Evolutionary conservation across 2,329 filamentous ascomycete genomes (phyloP).

Genomic region (Juglanconis sp.): DNA sequence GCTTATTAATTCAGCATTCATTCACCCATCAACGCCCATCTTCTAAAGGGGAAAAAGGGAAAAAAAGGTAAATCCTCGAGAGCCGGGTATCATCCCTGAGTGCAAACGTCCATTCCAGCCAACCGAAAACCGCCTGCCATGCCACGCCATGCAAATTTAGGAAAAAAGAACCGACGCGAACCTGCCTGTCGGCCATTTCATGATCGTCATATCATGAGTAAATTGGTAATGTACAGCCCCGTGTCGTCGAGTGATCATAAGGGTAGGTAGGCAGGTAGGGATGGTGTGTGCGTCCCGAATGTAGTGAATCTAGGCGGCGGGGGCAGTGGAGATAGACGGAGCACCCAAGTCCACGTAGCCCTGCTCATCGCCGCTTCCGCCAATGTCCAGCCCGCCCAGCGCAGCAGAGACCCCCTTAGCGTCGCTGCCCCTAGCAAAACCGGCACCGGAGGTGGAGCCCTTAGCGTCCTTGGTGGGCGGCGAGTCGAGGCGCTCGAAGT

Average conservation of each 20-base stretch:
- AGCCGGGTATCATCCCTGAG: slow-evolving; percentile 3
- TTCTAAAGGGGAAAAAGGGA: background rate
- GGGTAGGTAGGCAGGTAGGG: background rate
- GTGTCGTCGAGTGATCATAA: background rate
- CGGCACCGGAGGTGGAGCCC: background rate
- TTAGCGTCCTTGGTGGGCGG: slow-evolving; percentile 32
- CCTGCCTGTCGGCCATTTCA: background rate
- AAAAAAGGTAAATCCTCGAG: background rate
- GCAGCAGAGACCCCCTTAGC: slow-evolving; percentile 10
- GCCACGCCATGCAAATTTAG: slow-evolving; percentile 7
- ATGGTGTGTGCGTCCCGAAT: background rate
- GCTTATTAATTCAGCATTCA: background rate
- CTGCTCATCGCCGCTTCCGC: slow-evolving; percentile 15
- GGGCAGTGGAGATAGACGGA: slow-evolving; percentile 11
- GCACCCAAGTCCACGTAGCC: slow-evolving; percentile 9
- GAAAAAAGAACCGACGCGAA: slow-evolving; percentile 12
- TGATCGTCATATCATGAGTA: slow-evolving; percentile 6
- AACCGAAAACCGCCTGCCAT: background rate
- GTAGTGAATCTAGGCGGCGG: slow-evolving; percentile 8
- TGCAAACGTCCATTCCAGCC: background rate
- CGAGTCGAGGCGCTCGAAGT: slow-evolving; percentile 69
- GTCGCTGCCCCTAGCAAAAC: slow-evolving; percentile 11
- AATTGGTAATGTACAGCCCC: slow-evolving; percentile 6
- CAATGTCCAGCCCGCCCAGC: slow-evolving; percentile 12
- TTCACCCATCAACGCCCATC: background rate